Conservation (phyloP, 2,329 filamentous ascomycete genomes). For the Microascus cirrosus region DNA sequence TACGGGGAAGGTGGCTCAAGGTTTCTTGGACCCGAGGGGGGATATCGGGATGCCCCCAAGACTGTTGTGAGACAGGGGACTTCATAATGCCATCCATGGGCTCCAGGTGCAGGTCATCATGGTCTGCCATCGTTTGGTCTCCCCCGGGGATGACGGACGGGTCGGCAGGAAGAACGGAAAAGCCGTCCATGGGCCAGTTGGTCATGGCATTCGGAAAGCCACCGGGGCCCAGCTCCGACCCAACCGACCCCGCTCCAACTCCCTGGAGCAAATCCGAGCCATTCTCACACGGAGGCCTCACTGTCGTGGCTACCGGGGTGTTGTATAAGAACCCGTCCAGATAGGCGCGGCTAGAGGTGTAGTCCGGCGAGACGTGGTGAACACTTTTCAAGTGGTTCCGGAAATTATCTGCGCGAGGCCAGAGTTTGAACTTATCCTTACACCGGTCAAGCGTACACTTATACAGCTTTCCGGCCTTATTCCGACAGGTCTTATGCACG, state of each 20-base stretch:
- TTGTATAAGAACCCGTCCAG: conserved; percentile 6
- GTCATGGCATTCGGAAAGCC: neutral
- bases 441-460: conserved; percentile 49
- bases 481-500: conserved; percentile 45
- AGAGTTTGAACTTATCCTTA: conserved; percentile 47
- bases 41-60: neutral
- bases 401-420: conserved; percentile 82
- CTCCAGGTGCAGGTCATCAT: neutral
- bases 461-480: conserved; percentile 35
- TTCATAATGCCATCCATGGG: neutral
- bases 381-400: conserved; percentile 63
- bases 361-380: conserved; percentile 35
- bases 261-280: neutral
- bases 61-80: neutral
- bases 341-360: neutral
- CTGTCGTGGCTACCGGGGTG: neutral
- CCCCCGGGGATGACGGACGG: neutral
- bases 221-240: neutral
- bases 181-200: neutral
- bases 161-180: neutral
- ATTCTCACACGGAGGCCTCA: neutral
- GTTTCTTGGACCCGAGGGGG: neutral
- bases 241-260: neutral
- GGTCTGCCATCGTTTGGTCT: neutral
- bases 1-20: neutral